Conservation (phyloP, 441 rosid genomes). For the Syzygium syzygioides region DNA sequence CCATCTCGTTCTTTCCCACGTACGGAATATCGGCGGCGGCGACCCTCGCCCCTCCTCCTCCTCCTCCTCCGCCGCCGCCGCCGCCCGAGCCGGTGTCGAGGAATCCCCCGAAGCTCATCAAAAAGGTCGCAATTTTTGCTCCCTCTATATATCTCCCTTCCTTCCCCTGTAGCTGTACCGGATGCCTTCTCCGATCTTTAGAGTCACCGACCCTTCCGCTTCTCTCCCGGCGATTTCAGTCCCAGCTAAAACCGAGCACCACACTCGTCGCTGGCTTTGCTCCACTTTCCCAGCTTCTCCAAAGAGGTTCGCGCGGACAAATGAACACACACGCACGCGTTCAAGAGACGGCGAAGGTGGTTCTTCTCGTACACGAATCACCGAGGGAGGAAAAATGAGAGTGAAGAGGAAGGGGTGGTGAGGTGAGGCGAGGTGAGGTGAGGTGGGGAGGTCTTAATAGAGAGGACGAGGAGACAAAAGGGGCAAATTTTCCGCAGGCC, state of each 20-base stretch:
- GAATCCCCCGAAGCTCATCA: conserved; percentile 96
- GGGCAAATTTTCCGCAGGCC: conserved; percentile 20
- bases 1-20: neutral
- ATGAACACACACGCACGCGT: neutral
- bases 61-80: conserved; percentile 22
- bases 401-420: neutral
- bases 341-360: neutral
- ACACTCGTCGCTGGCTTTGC: neutral
- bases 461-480: conserved; percentile 45
- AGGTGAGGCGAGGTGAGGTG: neutral
- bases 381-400: neutral
- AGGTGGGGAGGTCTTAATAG: conserved; percentile 4
- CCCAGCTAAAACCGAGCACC: neutral
- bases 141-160: neutral
- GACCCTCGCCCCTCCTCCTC: conserved; percentile 29
- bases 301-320: neutral
- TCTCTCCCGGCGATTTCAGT: neutral
- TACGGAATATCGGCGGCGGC: conserved; percentile 50
- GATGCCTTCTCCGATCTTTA: neutral
- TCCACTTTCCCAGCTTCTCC: neutral
- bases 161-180: neutral
- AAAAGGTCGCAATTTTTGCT: conserved; percentile 1
- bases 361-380: neutral
- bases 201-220: neutral
- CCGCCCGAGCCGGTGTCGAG: conserved; percentile 54